Evolutionary conservation across 768 basidiomycete species (phyloP).

Genomic region (Rhodotorula babjevae): DNA sequence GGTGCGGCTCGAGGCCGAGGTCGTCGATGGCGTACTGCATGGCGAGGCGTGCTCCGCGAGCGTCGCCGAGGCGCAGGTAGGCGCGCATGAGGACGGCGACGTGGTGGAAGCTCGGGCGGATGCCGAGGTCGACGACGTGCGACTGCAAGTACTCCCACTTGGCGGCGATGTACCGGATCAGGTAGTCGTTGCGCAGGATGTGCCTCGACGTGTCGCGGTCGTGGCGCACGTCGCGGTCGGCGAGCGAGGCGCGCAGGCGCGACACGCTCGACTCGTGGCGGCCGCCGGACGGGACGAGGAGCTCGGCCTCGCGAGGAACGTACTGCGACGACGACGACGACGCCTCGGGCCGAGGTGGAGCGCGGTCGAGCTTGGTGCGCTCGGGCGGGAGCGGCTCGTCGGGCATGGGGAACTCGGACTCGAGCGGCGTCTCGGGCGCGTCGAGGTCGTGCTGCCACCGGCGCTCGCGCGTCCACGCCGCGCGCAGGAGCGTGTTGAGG

Average conservation of each 20-base stretch:
- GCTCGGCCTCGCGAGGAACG: conserved; percentile 2
- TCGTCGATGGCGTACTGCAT: conserved; percentile 54
- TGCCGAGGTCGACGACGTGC: conserved; percentile 61
- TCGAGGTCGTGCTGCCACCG: background rate
- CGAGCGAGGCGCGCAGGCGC: conserved; percentile 22
- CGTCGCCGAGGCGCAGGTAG: conserved; percentile 60
- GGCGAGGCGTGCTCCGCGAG: conserved; percentile 56
- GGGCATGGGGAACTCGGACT: conserved; percentile 24
- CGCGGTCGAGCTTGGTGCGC: background rate
- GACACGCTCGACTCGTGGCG: background rate
- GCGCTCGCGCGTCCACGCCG: conserved; percentile 31
- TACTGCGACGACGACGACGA: background rate
- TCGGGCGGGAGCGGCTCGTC: background rate
- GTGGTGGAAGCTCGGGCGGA: conserved; percentile 69
- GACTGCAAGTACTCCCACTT: conserved; percentile 39
- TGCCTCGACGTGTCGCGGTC: conserved; percentile 34
- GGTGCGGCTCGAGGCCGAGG: conserved; percentile 57
- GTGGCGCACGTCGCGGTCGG: conserved; percentile 6
- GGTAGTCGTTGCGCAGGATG: conserved; percentile 52
- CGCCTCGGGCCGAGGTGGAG: background rate
- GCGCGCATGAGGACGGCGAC: conserved; percentile 71
- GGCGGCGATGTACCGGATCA: conserved; percentile 24
- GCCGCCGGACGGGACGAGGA: background rate
- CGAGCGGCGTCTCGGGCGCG: background rate
- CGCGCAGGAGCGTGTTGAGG: conserved; percentile 21